These are phyloP conservation scores for Colletotrichum filicis DNA, from an alignment of 2,329 filamentous ascomycete species.

Conservation along the genomic window DNA sequence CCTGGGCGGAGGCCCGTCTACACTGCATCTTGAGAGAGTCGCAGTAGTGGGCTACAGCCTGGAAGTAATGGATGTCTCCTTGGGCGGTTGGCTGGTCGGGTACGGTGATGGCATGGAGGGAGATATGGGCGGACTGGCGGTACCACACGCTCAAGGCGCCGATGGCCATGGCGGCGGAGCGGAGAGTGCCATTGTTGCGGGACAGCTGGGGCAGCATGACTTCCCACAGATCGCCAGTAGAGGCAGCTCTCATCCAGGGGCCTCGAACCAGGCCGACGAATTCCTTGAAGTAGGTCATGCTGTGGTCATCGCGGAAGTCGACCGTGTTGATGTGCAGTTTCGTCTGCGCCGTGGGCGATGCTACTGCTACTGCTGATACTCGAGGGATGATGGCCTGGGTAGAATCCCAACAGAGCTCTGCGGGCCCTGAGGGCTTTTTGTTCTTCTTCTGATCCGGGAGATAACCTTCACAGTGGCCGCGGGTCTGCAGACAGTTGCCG, in stretches of 20 bases:
- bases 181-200: constrained; percentile 40
- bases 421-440: constrained; percentile 5
- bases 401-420: constrained; percentile 41
- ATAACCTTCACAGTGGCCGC: constrained; percentile 36
- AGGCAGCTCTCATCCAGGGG: constrained; percentile 42
- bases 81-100: not conserved
- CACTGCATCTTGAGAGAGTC: constrained; percentile 45
- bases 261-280: constrained; percentile 43
- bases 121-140: constrained; percentile 24
- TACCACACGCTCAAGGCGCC: constrained; percentile 43
- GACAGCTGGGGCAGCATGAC: constrained; percentile 45
- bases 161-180: constrained; percentile 45
- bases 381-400: constrained; percentile 6
- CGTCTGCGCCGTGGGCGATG: constrained; percentile 25
- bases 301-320: constrained; percentile 35
- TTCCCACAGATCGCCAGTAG: constrained; percentile 41
- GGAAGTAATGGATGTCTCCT: constrained; percentile 42
- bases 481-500: constrained; percentile 32
- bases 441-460: constrained; percentile 28
- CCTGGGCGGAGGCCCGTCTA: constrained; percentile 40
- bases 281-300: constrained; percentile 43
- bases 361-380: not conserved
- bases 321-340: constrained; percentile 31
- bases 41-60: constrained; percentile 49
- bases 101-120: constrained; percentile 28